Conservation (phyloP, 148 eudicot genomes). For the Amaranthus hypochondriacus region DNA sequence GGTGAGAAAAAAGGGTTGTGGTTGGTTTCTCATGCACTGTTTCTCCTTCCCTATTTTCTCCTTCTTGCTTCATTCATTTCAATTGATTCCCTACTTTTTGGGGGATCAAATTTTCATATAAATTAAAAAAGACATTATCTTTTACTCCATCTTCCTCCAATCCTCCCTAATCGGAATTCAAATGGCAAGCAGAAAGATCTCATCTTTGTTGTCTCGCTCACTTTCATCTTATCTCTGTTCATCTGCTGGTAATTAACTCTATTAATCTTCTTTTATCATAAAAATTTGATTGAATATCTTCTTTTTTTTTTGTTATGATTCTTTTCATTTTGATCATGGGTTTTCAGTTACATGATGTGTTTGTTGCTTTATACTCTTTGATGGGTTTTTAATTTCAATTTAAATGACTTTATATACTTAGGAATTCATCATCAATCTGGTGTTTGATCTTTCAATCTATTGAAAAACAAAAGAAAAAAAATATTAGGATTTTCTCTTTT, state of each 20-base stretch:
- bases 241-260: slow-evolving; percentile 19
- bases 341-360: background rate
- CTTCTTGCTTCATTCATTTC: background rate
- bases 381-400: background rate
- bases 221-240: slow-evolving; percentile 14
- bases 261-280: background rate
- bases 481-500: background rate
- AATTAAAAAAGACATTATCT: background rate
- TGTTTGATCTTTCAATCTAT: background rate
- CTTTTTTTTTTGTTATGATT: background rate
- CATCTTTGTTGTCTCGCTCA: slow-evolving; percentile 29
- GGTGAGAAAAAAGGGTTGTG: background rate
- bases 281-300: background rate
- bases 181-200: slow-evolving; percentile 31
- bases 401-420: no score
- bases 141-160: background rate
- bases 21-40: slow-evolving; percentile 21
- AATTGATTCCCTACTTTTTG: slow-evolving; percentile 4
- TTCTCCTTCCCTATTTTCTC: background rate
- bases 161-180: background rate
- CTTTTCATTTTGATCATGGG: background rate
- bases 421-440: background rate
- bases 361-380: background rate
- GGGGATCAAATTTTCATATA: background rate
- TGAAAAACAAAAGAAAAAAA: background rate